Evolutionary conservation across 2,329 filamentous ascomycete species (phyloP).

Genomic region (Neonectria sp.): DNA sequence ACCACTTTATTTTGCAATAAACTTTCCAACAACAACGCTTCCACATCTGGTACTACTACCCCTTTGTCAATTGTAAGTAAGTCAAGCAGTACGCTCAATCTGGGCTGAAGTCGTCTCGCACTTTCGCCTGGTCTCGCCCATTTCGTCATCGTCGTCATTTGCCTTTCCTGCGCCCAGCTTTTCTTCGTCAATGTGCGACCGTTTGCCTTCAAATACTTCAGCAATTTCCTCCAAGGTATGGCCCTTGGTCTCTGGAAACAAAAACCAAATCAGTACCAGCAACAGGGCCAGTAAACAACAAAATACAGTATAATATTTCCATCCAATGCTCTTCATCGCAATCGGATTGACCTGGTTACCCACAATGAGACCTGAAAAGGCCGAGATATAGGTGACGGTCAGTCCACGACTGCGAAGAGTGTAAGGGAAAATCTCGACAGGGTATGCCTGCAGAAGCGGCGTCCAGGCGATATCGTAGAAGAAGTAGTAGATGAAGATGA

Average conservation of each 20-base stretch:
- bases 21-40: not conserved
- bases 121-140: not conserved
- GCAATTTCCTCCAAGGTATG: conserved; percentile 47
- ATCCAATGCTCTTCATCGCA: conserved; percentile 53
- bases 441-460: conserved; percentile 49
- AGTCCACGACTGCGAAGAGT: conserved; percentile 33
- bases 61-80: no score
- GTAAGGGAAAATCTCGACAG: conserved; percentile 45
- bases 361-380: conserved; percentile 44
- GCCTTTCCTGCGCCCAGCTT: conserved; percentile 3
- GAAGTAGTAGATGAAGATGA: conserved; percentile 56
- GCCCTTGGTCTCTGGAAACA: conserved; percentile 51
- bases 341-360: conserved; percentile 58
- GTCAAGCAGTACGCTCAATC: not conserved
- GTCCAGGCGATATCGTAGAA: conserved; percentile 55
- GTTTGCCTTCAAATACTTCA: conserved; percentile 45
- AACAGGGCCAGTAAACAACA: conserved; percentile 50
- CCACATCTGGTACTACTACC: not conserved
- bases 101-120: not conserved
- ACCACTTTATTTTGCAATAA: no score
- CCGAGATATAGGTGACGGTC: conserved; percentile 32
- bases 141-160: not conserved
- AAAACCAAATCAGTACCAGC: conserved; percentile 53
- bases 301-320: conserved; percentile 58
- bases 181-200: not conserved